phyloP scores from a whole-genome alignment of 2,329 filamentous ascomycete species.

The Raffaelea ambrosiae region DNA sequence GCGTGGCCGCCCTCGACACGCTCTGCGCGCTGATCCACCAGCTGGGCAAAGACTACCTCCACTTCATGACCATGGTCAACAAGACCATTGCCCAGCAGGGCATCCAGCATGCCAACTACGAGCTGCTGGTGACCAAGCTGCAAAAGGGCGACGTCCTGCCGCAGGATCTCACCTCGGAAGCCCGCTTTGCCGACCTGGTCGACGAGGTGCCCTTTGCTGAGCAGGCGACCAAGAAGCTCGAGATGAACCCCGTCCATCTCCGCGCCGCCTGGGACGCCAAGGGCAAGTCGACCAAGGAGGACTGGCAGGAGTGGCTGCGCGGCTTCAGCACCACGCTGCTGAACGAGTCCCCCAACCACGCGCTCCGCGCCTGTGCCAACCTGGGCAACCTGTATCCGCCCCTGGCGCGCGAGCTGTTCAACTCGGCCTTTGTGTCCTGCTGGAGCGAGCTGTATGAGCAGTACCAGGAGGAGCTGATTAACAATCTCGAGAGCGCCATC shows the following conservation, averaged over 20 bases:
- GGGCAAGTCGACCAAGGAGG: conserved; percentile 93
- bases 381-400: conserved; percentile 87
- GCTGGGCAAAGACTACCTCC: conserved; percentile 86
- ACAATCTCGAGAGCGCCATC: conserved; percentile 90
- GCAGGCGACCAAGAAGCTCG: conserved; percentile 77
- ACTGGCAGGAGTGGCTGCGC: conserved; percentile 99
- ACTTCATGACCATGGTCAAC: conserved; percentile 89
- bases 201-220: conserved; percentile 80
- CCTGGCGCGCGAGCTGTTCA: conserved; percentile 89
- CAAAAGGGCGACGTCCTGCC: conserved; percentile 93
- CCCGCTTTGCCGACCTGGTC: conserved; percentile 65
- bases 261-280: conserved; percentile 96
- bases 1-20: conserved; percentile 81
- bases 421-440: conserved; percentile 96
- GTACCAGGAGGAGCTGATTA: conserved; percentile 92
- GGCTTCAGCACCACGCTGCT: conserved; percentile 92
- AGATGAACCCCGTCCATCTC: conserved; percentile 94
- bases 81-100: conserved; percentile 73
- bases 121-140: conserved; percentile 83
- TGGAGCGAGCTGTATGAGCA: conserved; percentile 97
- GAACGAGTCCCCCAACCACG: conserved; percentile 92
- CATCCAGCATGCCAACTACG: conserved; percentile 84
- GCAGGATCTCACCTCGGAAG: conserved; percentile 83
- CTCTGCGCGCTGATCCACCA: conserved; percentile 94
- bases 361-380: conserved; percentile 83